These are phyloP conservation scores for Suillus lakei DNA, from an alignment of 768 basidiomycete genomes.

Conservation along the genomic window DNA sequence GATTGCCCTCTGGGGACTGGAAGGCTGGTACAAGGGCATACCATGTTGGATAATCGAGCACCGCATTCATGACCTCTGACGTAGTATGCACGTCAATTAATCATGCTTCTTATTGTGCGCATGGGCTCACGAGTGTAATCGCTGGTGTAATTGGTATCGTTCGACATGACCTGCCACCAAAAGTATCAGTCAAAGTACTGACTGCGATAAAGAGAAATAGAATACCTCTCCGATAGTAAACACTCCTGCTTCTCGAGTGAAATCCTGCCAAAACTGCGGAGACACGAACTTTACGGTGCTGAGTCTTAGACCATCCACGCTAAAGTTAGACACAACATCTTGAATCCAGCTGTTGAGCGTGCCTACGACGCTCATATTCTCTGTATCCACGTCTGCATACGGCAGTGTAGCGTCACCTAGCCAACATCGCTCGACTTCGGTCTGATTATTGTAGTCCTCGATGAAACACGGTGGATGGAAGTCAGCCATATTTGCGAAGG, in stretches of 20 bases:
- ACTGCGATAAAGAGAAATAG: constrained; percentile 53
- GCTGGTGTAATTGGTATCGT: constrained; percentile 43
- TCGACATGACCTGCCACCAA: constrained; percentile 42
- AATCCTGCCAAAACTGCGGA: constrained; percentile 58
- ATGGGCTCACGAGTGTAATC: constrained; percentile 45
- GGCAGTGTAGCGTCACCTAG: constrained; percentile 57
- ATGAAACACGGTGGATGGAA: constrained; percentile 49
- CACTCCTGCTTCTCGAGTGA: constrained; percentile 51
- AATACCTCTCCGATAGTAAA: constrained; percentile 58
- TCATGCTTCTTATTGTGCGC: neutral
- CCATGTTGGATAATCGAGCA: constrained; percentile 57
- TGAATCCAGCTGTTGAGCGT: constrained; percentile 53
- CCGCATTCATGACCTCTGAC: constrained; percentile 46
- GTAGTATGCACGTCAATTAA: neutral
- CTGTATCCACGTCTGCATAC: constrained; percentile 63
- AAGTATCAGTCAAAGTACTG: constrained; percentile 18
- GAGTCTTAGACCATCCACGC: constrained; percentile 59
- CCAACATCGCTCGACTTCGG: constrained; percentile 61
- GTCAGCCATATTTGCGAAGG: constrained; percentile 40
- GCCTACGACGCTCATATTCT: constrained; percentile 47
- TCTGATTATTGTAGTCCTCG: constrained; percentile 49
- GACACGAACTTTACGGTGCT: constrained; percentile 64
- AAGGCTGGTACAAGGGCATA: constrained; percentile 49
- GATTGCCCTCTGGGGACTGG: constrained; percentile 34
- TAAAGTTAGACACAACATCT: constrained; percentile 50